Evolutionary conservation across 2,329 filamentous ascomycete genomes (phyloP).

Genomic region (Fusarium virguliforme): DNA sequence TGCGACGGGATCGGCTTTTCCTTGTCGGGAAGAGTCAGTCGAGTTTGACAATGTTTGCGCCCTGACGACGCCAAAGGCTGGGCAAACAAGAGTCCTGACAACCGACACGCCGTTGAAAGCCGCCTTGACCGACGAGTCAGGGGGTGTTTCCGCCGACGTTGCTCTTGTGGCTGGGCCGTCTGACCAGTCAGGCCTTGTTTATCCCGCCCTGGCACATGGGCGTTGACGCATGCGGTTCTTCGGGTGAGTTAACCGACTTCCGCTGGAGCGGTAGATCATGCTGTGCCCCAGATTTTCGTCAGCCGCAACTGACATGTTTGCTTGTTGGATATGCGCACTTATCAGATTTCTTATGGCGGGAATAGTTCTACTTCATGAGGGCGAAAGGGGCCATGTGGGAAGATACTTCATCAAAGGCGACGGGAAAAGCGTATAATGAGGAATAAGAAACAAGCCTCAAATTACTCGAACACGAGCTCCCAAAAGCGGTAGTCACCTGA

Average conservation of each 20-base stretch:
- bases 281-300: neutral
- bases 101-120: neutral
- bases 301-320: too few relatives aligned
- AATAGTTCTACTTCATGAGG: too few relatives aligned
- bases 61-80: neutral
- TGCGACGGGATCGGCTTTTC: neutral
- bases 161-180: neutral
- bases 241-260: conserved; percentile 2
- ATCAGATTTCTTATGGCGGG: too few relatives aligned
- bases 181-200: neutral
- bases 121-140: conserved; percentile 7
- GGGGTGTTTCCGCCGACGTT: neutral
- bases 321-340: too few relatives aligned
- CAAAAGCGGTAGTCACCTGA: conserved; percentile 9
- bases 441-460: too few relatives aligned
- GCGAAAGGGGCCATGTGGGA: too few relatives aligned
- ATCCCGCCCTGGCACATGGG: neutral
- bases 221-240: neutral
- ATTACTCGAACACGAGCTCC: neutral
- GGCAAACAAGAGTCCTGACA: neutral
- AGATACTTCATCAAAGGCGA: too few relatives aligned
- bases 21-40: neutral
- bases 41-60: conserved; percentile 5
- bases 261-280: conserved; percentile 8
- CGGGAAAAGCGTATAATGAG: too few relatives aligned